These are phyloP conservation scores for Friedmanniomyces endolithicus DNA, from an alignment of 495 filamentous ascomycete genomes.

Conservation along the genomic window DNA sequence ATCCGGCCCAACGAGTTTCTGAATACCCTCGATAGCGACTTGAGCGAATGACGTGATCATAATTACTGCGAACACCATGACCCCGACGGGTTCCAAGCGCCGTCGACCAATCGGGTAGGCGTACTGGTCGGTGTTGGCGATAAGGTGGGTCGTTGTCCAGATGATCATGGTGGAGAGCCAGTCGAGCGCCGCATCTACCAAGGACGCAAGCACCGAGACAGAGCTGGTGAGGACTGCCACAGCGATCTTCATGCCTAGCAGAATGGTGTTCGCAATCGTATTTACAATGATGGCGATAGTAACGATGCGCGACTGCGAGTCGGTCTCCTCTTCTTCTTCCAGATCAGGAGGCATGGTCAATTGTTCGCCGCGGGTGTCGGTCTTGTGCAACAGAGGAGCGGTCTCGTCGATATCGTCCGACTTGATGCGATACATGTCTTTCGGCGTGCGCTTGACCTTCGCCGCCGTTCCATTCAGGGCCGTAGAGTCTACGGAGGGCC, in stretches of 20 bases:
- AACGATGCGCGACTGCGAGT: constrained; percentile 55
- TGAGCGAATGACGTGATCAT: constrained; percentile 75
- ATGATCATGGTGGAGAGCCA: constrained; percentile 80
- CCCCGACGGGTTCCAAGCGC: constrained; percentile 44
- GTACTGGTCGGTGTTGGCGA: constrained; percentile 61
- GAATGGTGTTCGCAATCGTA: constrained; percentile 64
- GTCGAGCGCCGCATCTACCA: constrained; percentile 81
- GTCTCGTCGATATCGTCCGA: constrained; percentile 34
- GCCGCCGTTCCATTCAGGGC: constrained; percentile 15
- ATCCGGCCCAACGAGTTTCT: constrained; percentile 47
- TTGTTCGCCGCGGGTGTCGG: constrained; percentile 27
- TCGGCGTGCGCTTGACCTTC: constrained; percentile 67
- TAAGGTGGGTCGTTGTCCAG: constrained; percentile 66
- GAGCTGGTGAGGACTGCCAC: constrained; percentile 70
- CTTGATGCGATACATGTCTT: constrained; percentile 59
- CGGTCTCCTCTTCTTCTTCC: constrained; percentile 44
- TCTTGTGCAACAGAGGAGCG: constrained; percentile 44
- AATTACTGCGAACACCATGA: constrained; percentile 41
- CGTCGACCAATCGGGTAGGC: constrained; percentile 73
- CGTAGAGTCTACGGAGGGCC: neutral
- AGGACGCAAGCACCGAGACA: constrained; percentile 73
- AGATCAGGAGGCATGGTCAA: constrained; percentile 25
- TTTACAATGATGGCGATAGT: constrained; percentile 75
- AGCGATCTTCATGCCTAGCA: constrained; percentile 67
- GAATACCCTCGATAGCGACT: constrained; percentile 60